phyloP scores from a whole-genome alignment of 352 stramenopile species.

The Halophytophthora polymorphica region DNA sequence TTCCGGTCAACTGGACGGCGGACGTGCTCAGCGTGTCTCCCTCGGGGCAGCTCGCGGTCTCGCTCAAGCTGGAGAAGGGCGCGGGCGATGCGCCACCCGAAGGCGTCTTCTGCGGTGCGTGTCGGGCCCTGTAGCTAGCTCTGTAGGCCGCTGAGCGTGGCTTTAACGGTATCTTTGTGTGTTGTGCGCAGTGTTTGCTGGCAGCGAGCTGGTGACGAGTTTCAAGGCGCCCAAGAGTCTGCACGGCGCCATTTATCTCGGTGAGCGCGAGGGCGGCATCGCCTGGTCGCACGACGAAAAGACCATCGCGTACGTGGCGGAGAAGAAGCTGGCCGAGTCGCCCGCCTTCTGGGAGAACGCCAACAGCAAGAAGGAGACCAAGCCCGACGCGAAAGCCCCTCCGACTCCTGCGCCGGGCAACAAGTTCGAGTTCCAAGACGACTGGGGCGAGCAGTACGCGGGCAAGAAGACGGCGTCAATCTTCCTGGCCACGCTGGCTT shows the following conservation, averaged over 20 bases:
- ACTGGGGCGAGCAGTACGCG: constrained; percentile 86
- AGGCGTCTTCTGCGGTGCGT: constrained; percentile 42
- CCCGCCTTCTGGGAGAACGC: constrained; percentile 56
- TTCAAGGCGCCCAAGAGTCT: constrained; percentile 71
- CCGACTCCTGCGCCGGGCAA: constrained; percentile 22
- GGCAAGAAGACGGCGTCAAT: constrained; percentile 67
- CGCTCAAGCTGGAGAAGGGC: constrained; percentile 52
- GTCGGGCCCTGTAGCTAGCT: too few relatives aligned
- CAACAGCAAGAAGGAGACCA: constrained; percentile 36
- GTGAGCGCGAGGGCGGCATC: constrained; percentile 67
- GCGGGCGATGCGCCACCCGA: constrained; percentile 32
- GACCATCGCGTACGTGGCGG: constrained; percentile 69
- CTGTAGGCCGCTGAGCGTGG: too few relatives aligned
- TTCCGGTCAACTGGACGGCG: constrained; percentile 38
- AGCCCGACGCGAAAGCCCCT: constrained; percentile 15
- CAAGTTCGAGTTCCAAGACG: constrained; percentile 73
- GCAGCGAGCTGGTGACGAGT: constrained; percentile 33
- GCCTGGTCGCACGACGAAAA: constrained; percentile 76
- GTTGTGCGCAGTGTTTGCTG: constrained; percentile 33
- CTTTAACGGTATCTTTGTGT: too few relatives aligned
- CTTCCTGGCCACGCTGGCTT: constrained; percentile 63
- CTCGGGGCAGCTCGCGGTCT: constrained; percentile 45
- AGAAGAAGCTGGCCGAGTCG: constrained; percentile 53
- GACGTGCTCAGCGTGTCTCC: constrained; percentile 56
- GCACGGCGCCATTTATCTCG: constrained; percentile 66